phyloP scores from a whole-genome alignment of 345 rosid species.

The Triadica sebifera region DNA sequence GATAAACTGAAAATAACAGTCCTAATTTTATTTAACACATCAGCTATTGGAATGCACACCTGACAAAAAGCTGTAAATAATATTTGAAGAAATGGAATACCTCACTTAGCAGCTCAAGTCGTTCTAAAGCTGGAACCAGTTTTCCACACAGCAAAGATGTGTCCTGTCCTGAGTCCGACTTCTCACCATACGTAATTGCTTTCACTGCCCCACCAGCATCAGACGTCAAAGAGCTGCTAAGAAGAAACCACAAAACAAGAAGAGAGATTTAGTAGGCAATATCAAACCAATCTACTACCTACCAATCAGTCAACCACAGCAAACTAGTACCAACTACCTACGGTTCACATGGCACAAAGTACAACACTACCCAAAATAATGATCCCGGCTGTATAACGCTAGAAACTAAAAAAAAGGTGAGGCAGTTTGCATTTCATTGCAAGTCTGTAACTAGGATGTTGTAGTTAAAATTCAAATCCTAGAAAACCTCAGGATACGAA shows the following conservation, averaged over 20 bases:
- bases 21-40: background rate
- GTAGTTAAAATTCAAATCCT: too few species aligned
- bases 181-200: conserved; percentile 40
- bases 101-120: conserved; percentile 78
- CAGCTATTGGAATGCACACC: background rate
- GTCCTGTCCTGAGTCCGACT: conserved; percentile 45
- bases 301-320: background rate
- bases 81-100: conserved; percentile 36
- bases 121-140: conserved; percentile 67
- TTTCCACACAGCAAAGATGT: conserved; percentile 49
- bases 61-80: background rate
- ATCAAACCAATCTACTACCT: background rate
- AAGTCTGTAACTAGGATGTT: background rate
- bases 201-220: conserved; percentile 31
- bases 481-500: background rate
- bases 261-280: background rate
- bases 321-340: background rate
- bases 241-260: background rate
- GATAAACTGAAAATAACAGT: background rate
- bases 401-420: background rate
- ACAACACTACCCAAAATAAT: background rate
- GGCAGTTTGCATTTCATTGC: background rate
- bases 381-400: background rate
- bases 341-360: background rate
- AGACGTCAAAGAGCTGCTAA: conserved; percentile 45